Percentiles rank a stretch among this genome's conserved stretches.
These are phyloP conservation scores for Lippia alba DNA, from an alignment of 305 asterid genomes.

Conservation along the genomic window DNA sequence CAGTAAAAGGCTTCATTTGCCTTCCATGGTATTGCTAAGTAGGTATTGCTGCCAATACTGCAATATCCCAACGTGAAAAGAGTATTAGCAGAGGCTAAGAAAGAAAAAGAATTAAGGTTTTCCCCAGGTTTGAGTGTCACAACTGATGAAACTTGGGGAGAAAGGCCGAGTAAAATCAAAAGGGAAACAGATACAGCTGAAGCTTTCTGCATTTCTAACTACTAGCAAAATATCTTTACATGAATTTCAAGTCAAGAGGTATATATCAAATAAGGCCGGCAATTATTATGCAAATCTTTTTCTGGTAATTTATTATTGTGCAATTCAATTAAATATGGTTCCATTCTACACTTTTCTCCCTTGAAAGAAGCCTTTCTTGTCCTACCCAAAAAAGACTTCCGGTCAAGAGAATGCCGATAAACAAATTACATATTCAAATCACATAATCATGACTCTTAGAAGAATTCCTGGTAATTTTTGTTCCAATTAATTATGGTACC, in stretches of 20 bases:
- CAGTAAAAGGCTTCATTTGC: too few species aligned
- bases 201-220: neutral
- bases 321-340: neutral
- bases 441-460: too few species aligned
- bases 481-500: too few species aligned
- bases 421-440: neutral
- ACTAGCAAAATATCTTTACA: neutral
- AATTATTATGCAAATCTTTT: neutral
- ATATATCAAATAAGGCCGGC: neutral
- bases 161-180: neutral
- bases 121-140: slow-evolving; percentile 3
- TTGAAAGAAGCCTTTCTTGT: neutral
- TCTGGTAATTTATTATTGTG: too few species aligned
- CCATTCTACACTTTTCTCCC: neutral
- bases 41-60: neutral
- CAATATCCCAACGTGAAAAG: slow-evolving; percentile 12
- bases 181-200: neutral
- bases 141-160: slow-evolving; percentile 4
- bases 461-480: too few species aligned
- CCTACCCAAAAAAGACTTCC: neutral
- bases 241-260: neutral
- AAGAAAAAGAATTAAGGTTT: neutral
- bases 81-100: neutral
- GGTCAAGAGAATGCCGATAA: neutral
- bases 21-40: slow-evolving; percentile 21